Evolutionary conservation across 2,329 filamentous ascomycete genomes (phyloP).

Genomic region (Epichloe elymi): DNA sequence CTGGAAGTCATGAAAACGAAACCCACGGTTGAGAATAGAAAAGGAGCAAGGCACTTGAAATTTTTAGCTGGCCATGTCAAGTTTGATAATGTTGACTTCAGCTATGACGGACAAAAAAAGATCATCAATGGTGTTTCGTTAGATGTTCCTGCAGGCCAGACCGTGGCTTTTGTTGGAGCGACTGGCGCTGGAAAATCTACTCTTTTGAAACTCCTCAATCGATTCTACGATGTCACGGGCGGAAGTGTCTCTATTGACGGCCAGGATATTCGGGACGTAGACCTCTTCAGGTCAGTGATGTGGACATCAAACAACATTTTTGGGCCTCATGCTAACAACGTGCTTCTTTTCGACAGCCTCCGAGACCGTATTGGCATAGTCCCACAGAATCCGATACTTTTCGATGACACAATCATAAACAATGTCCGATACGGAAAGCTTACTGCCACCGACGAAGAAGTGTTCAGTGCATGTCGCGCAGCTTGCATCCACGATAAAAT

Average conservation of each 20-base stretch:
- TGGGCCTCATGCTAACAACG: slow-evolving; percentile 10
- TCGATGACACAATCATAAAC: slow-evolving; percentile 46
- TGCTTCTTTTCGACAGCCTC: slow-evolving; percentile 21
- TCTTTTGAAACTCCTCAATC: slow-evolving; percentile 42
- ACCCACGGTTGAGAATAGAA: slow-evolving; percentile 39
- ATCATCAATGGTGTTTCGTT: slow-evolving; percentile 43
- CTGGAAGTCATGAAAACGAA: slow-evolving; percentile 45
- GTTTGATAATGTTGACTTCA: slow-evolving; percentile 43
- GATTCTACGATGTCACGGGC: slow-evolving; percentile 42
- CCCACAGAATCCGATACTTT: slow-evolving; percentile 41
- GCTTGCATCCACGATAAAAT: slow-evolving; percentile 48
- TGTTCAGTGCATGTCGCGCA: slow-evolving; percentile 39
- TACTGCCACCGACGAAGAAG: slow-evolving; percentile 40
- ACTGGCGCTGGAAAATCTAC: slow-evolving; percentile 49
- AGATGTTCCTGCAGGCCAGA: slow-evolving; percentile 35
- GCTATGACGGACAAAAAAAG: slow-evolving; percentile 45
- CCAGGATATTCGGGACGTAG: slow-evolving; percentile 41
- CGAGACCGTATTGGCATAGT: slow-evolving; percentile 42
- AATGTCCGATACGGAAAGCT: slow-evolving; percentile 45
- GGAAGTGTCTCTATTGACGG: slow-evolving; percentile 43
- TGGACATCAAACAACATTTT: not conserved
- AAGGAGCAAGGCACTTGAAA: slow-evolving; percentile 34
- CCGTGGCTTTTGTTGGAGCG: slow-evolving; percentile 46
- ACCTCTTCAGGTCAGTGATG: slow-evolving; percentile 29
- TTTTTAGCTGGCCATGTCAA: slow-evolving; percentile 40